A percentile compares a stretch with the other conserved stretches of the same genome.
Conservation (phyloP, 2,329 filamentous ascomycete genomes). For the Chaetomium sp. region DNA sequence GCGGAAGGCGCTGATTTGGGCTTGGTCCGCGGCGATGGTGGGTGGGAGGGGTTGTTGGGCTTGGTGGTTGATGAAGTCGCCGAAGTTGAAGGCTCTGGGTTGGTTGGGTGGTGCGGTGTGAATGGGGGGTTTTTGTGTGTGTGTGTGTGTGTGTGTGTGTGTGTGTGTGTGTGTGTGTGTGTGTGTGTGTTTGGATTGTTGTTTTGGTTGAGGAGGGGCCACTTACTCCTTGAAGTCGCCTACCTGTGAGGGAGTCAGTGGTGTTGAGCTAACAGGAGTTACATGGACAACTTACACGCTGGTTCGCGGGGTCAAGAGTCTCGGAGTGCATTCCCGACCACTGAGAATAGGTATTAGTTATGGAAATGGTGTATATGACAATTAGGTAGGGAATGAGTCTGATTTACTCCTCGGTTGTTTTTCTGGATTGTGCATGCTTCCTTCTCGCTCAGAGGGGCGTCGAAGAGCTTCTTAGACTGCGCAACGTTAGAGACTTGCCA, state of each 20-base stretch:
- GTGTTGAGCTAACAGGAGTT: not conserved
- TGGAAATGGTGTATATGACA: not conserved
- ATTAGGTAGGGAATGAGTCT: not conserved
- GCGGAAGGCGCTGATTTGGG: constrained; percentile 67
- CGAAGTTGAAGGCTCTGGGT: constrained; percentile 85
- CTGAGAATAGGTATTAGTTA: constrained; percentile 10
- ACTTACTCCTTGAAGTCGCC: constrained; percentile 86
- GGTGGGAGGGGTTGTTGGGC: constrained; percentile 76
- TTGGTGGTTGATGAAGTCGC: constrained; percentile 68
- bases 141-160: not conserved
- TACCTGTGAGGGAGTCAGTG: constrained; percentile 49
- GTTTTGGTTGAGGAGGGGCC: not conserved
- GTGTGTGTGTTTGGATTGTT: not conserved
- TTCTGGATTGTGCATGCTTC: constrained; percentile 71
- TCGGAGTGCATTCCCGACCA: constrained; percentile 90
- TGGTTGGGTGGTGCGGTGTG: not conserved
- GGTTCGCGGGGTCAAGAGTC: constrained; percentile 80
- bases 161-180: not conserved
- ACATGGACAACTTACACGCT: constrained; percentile 59
- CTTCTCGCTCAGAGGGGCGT: constrained; percentile 70
- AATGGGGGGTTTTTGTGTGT: not conserved
- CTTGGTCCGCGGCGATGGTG: constrained; percentile 60
- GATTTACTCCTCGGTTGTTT: constrained; percentile 69
- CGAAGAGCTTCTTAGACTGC: constrained; percentile 74
- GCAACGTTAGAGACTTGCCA: not conserved